Evolutionary conservation across 371 early-diverging fungal genomes (phyloP).

Genomic region (Globomyces sp.): DNA sequence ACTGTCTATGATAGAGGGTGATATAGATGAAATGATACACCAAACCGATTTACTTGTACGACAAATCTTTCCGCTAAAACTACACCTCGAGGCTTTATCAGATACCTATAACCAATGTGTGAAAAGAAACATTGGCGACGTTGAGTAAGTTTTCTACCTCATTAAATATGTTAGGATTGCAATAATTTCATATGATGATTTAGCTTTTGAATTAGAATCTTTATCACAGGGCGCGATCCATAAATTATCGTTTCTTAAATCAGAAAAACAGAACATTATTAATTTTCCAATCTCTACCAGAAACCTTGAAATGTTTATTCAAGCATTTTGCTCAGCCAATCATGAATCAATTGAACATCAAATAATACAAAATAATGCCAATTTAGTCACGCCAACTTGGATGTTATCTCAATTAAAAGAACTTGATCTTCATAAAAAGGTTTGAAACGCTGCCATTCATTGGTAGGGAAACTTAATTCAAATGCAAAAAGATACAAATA

Average conservation of each 20-base stretch:
- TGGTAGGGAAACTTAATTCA: no score
- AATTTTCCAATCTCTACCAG: no score
- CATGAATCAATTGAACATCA: no score
- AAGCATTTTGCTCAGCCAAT: no score
- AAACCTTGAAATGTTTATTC: no score
- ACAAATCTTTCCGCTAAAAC: slow-evolving; percentile 12
- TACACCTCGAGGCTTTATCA: slow-evolving; percentile 64
- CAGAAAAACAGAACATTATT: no score
- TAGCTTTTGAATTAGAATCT: slow-evolving; percentile 79
- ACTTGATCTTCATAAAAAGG: no score
- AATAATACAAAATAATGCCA: no score
- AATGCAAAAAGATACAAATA: no score
- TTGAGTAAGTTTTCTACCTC: slow-evolving; percentile 45
- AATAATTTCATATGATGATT: slow-evolving; percentile 82
- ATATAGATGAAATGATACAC: slow-evolving; percentile 37
- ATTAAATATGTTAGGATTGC: slow-evolving; percentile 57
- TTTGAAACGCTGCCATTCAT: no score
- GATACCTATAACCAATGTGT: slow-evolving; percentile 66
- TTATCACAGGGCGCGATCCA: slow-evolving; percentile 76
- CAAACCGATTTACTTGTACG: neutral
- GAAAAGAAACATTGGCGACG: slow-evolving; percentile 86
- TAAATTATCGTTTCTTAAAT: slow-evolving; percentile 66
- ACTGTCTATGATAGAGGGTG: slow-evolving; percentile 69
- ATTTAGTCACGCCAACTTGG: no score
- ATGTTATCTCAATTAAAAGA: no score